Base-by-base conservation (phyloP, 2,329 filamentous ascomycete genomes). In the Fusarium sp. region DNA sequence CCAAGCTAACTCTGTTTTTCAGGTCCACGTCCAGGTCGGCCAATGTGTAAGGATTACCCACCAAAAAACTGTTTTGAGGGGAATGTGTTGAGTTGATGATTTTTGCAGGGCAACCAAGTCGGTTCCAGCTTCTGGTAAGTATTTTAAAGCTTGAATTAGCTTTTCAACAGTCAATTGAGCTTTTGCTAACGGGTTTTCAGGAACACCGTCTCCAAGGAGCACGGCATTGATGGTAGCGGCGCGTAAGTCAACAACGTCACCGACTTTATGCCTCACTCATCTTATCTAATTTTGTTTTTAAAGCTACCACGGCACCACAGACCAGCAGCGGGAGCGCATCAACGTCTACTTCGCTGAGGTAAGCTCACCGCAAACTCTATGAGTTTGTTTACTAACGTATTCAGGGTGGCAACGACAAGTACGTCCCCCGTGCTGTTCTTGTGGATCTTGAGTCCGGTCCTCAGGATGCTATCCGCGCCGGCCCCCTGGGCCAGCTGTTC, bases 21-120 rank as follows among this genome's bases (percentile, higher is more conserved):
- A 98, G 94, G 94, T 98, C 86, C 96, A 99, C 87, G 93, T 99
- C 79, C 96, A 99, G 88, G 98, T 96, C 89, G 96, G 96, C 85
- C 96, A 99, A 91, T 98, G 96, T 88, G 94, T 98, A 86, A 85
- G 85, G 85, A 44, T 77, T 80, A 83, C 77, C 85, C 80, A 83
- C 77, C 85, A 79, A 41, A 42, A 61, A 61, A 64, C 66, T 51
- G 27, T 7, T 29, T 49, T 54, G 63, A 51, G 57, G 60, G 45
- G 53, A 20, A 67, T 51, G 52, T 70, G 48, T 54, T 66, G 63
- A 66, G 44, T 61, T 63, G 41, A 63, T 63, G 59, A 61, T 10
- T 37, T 49, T 77, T 67, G 60, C 79, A 98, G 95, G 96, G 96
- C 90, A 98, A 99, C 92, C 96, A 99, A 93, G 97, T 98, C 79